Base-by-base conservation (phyloP, 768 basidiomycete genomes). In the Boletus rubroflammeus region DNA sequence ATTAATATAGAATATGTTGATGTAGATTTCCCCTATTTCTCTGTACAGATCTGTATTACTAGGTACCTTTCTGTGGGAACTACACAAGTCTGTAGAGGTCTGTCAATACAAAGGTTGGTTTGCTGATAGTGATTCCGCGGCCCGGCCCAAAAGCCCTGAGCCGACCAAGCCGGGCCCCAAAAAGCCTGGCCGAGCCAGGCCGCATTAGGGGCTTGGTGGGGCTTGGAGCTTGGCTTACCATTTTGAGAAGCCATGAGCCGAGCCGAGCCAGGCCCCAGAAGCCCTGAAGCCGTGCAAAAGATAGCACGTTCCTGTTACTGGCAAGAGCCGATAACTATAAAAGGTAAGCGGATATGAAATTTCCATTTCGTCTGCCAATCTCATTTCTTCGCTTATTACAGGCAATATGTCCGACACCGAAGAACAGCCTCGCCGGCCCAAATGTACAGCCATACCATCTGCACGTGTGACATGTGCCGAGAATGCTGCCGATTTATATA, bases 401-500 rank as follows among this genome's bases (percentile, higher is more conserved):
- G 2, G 5, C 0, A 38, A 13, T 43, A 54, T 48, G 53, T 54
- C 40, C 0, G 14, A 49, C 32, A 36, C 32, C 1, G n/a, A n/a
- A n/a, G 29, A 53, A 53, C n/a, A 43, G 53, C 34, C 34, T 17
- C 3, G 5, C 47, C 1, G 3, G 41, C 41, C 41, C 34, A 50
- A 26, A 54, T 2, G 3, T 38, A 19, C 31, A 7, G 41, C 42
- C 3, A 11, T 26, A 28, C n/a, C 21, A 19, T 54, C 26, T 0
- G 11, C 47, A 49, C 2, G 10, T 54, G 47, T 54, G 1, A 54
- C 41, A 36, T 54, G 34, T 49, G 47, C 19, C 0, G 28, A 54
- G 2, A 54, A 54, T 29, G 47, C 53, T 19, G 36, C 45, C 7
- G 26, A 54, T 25, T 31, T 54, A n/a, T n/a, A n/a, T n/a, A n/a